Evolutionary conservation across 148 eudicot species (phyloP), one percentile per base, ranked within the genome.

Genomic region (Amaranthus palmeri): DNA sequence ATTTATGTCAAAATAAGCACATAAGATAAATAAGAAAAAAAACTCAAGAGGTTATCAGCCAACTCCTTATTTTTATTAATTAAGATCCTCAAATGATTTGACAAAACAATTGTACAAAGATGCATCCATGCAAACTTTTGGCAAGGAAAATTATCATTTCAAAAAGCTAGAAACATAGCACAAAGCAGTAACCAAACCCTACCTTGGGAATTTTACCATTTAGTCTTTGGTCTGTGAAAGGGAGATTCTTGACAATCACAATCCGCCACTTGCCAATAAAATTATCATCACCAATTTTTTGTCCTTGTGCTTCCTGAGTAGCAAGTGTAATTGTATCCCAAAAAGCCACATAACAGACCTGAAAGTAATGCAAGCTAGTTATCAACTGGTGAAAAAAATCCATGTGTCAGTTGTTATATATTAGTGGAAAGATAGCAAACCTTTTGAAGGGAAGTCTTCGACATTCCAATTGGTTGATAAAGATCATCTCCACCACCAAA

Each of bases 401-500:
- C 25, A 46, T 56, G 53, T 68, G 17, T 41, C 18, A 48, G 8
- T 68, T 6, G 65, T 62, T 54, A 57, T 53, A 14, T 42, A 25
- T 25, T 55, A 69, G 55, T 54, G 51, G 40, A n/a, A 12, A 14
- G 47, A 47, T 72, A 61, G 40, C 70, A 54, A 68, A 95, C 99
- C 93, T 88, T 90, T 53, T 75, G 64, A 74, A 90, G 80, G 60
- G 99, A 92, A 67, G 86, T 70, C 59, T 85, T 88, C 59, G 97
- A 82, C 96, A 96, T 88, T 69, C 99, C 99, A 69, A 96, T 96
- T 63, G 99, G 99, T 79, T 96, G 99, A 86, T 96, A 96, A 58
- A 96, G 96, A 85, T 96, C 85, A 82, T 96, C 99, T 59, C 99
- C 99, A 60, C 99, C 99, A 15, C 99, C 99, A 84, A 96, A 96